Conservation (phyloP, 129 eudicot species). For the Ambrosia trifida region DNA sequence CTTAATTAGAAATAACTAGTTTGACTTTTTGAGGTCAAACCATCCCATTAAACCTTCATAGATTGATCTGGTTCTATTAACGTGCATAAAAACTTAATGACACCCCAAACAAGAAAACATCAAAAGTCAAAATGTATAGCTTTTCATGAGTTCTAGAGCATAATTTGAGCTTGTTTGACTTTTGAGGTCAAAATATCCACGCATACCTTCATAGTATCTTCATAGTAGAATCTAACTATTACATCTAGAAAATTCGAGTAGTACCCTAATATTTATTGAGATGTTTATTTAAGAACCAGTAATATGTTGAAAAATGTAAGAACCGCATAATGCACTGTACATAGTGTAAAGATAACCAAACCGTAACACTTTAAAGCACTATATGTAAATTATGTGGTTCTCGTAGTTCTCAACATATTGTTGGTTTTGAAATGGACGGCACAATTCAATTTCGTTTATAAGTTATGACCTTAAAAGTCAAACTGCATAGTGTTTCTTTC, state of each 20-base stretch:
- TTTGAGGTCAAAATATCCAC: slow-evolving; percentile 5
- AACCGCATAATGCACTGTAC: no score
- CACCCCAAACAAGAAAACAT: not conserved
- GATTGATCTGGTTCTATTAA: not conserved
- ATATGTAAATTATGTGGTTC: no score
- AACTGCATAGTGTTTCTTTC: not conserved
- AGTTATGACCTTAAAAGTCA: not conserved
- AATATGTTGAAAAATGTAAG: no score
- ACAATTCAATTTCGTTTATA: no score
- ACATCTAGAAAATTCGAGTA: not conserved
- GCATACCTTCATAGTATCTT: not conserved
- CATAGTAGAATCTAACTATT: not conserved
- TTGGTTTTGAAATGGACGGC: no score
- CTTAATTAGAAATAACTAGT: not conserved
- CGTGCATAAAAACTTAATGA: no score
- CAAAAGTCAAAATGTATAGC: no score
- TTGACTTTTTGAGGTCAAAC: not conserved
- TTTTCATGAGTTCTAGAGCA: not conserved
- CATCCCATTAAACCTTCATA: slow-evolving; percentile 1
- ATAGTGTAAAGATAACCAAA: no score
- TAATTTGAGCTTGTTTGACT: slow-evolving; percentile 2
- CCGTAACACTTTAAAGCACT: no score
- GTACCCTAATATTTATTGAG: not conserved
- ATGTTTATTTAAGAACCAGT: no score
- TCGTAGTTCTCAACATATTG: no score